Evolutionary conservation across 192 early-diverging fungal genomes (phyloP).

Genomic region (Chytriomyces confervae): DNA sequence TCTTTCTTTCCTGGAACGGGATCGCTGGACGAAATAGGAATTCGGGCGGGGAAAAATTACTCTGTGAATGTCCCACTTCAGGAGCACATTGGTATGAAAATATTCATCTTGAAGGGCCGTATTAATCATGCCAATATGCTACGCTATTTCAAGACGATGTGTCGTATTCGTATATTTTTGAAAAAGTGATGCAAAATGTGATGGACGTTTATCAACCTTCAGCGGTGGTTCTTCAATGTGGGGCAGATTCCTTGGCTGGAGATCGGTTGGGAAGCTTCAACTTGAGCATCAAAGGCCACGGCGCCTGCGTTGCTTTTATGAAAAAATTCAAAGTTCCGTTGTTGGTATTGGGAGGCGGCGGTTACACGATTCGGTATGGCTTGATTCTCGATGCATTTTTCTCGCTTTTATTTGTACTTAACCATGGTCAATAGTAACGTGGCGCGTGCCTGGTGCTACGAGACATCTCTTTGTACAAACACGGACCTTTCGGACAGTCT

Average conservation of each 20-base stretch:
- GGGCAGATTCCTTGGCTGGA: slow-evolving; percentile 92
- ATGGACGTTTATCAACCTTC: slow-evolving; percentile 94
- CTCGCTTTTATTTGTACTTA: slow-evolving; percentile 29
- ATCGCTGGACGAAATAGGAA: slow-evolving; percentile 85
- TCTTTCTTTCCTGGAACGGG: slow-evolving; percentile 97
- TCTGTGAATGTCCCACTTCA: slow-evolving; percentile 93
- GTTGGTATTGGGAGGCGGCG: slow-evolving; percentile 93
- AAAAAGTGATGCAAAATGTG: slow-evolving; percentile 80
- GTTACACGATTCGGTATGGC: slow-evolving; percentile 85
- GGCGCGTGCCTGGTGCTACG: slow-evolving; percentile 92
- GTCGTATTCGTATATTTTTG: slow-evolving; percentile 89
- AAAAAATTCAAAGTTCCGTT: slow-evolving; percentile 90
- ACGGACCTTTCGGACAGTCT: slow-evolving; percentile 75
- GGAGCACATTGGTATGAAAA: slow-evolving; percentile 74
- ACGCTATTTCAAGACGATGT: slow-evolving; percentile 69
- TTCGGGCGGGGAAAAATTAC: slow-evolving; percentile 87
- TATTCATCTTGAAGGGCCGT: background rate
- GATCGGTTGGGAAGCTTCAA: slow-evolving; percentile 96
- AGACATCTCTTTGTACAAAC: slow-evolving; percentile 84
- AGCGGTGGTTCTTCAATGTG: slow-evolving; percentile 93
- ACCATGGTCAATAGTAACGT: slow-evolving; percentile 79
- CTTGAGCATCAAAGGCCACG: slow-evolving; percentile 91
- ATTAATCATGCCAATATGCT: background rate
- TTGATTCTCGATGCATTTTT: background rate
- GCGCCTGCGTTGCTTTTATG: slow-evolving; percentile 90